Percentiles rank a stretch among this genome's conserved stretches.
Evolutionary conservation across 768 basidiomycete species (phyloP).

Genomic region (Pseudohyphozyma bogoriensis): DNA sequence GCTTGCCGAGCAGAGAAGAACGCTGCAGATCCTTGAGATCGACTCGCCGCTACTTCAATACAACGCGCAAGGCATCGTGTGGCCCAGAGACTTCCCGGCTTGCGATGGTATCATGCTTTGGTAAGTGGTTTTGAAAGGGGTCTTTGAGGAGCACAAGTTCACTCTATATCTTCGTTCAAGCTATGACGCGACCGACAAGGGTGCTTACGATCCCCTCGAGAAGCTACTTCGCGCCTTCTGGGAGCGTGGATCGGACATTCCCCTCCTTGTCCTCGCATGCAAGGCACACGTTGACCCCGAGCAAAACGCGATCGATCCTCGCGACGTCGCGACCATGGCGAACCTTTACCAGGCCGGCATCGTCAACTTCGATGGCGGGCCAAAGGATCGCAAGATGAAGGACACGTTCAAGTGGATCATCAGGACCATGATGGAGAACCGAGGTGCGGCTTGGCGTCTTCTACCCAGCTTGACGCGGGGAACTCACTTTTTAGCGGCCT

Average conservation of each 20-base stretch:
- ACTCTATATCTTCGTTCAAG: not conserved
- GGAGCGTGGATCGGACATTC: constrained; percentile 50
- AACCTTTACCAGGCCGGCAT: constrained; percentile 32
- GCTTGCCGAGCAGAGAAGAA: constrained; percentile 35
- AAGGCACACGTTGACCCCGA: constrained; percentile 60
- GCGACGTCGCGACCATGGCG: constrained; percentile 20
- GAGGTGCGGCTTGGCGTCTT: no score
- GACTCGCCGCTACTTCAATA: constrained; percentile 25
- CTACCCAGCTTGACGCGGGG: not conserved
- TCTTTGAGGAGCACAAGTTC: not conserved
- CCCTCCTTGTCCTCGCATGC: constrained; percentile 67
- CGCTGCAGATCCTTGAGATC: constrained; percentile 36
- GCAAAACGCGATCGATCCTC: constrained; percentile 33
- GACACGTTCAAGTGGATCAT: constrained; percentile 65
- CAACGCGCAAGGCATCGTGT: constrained; percentile 32
- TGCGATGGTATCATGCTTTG: constrained; percentile 76
- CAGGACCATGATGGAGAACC: constrained; percentile 50
- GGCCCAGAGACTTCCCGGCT: constrained; percentile 51
- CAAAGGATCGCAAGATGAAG: constrained; percentile 56
- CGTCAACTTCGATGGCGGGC: constrained; percentile 36
- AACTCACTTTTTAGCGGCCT: no score
- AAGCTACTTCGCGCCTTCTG: constrained; percentile 43
- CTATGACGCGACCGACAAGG: constrained; percentile 29
- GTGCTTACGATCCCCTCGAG: constrained; percentile 13
- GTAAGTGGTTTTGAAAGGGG: no score